Base-by-base conservation (phyloP, 2,329 filamentous ascomycete species). In the Exophiala sideris region DNA sequence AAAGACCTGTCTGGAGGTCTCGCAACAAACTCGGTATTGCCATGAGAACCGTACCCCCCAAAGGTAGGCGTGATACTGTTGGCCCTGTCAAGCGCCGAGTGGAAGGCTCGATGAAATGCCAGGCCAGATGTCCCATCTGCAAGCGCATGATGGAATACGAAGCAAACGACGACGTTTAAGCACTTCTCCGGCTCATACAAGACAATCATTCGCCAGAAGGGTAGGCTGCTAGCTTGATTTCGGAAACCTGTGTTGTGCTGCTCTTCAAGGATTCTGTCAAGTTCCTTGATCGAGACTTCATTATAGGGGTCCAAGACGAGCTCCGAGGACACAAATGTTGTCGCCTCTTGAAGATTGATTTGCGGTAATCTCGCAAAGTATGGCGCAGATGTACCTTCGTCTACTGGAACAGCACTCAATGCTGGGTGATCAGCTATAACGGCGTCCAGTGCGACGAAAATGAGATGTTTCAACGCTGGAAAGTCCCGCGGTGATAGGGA, bases 71-170 rank as follows among this genome's bases (percentile, higher is more conserved):
- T 8, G 7, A 29, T 29, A 8, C 5, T 29, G 24, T 4, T 8
- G 5, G 24, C 24, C 24, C 24, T 29, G 5, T 29, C 24, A 29
- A 79, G 57, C 3, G 71, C 73, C 5, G 61, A 58, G 5, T 72
- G 66, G 33, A 79, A 75, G 0, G 67, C 63, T 9, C 66, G 62
- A 48, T 78, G 76, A 54, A 79, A 78, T 0, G 72, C 65, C 16
- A 74, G 68, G 0, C 72, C 73, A 0, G 74, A 76, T 6, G 64
- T 64, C 1, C 76, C 76, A 60, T 79, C 76, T 1, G 70, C 71
- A 48, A 78, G 66, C 2, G 71, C 72, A 64, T 79, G 76, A 52
- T 79, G 76, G 54, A 68, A 76, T 6, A 77, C 65, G 64, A 76
- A 79, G 2, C 62, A 64, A 1, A 70, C 73, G 1, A 72, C 74